Evolutionary conservation across 192 early-diverging fungal genomes (phyloP).

Genomic region (Coemansia sp.): DNA sequence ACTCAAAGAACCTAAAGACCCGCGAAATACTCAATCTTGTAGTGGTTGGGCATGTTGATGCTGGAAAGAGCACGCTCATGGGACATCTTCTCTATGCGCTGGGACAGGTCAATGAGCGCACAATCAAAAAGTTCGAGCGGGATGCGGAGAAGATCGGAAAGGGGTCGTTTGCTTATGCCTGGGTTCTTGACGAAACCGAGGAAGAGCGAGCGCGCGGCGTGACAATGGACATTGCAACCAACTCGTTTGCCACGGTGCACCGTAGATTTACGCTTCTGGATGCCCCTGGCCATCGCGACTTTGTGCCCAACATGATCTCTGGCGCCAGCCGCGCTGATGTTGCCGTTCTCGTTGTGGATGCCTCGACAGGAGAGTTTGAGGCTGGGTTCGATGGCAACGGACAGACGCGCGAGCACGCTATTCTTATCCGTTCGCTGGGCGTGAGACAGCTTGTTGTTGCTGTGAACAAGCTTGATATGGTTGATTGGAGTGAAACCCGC

Average conservation of each 20-base stretch:
- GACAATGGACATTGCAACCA: conserved; percentile 95
- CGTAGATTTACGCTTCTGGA: conserved; percentile 87
- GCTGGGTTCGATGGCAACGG: conserved; percentile 91
- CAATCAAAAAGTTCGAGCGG: conserved; percentile 82
- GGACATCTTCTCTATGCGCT: conserved; percentile 88
- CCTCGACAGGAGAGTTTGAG: conserved; percentile 89
- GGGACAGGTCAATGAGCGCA: conserved; percentile 86
- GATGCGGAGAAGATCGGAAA: conserved; percentile 95
- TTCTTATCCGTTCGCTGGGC: conserved; percentile 88
- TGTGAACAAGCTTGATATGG: conserved; percentile 93
- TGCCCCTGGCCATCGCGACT: conserved; percentile 97
- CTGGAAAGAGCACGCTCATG: conserved; percentile 96
- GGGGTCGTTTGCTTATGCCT: conserved; percentile 93
- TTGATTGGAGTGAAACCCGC: conserved; percentile 78
- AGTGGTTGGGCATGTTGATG: conserved; percentile 95
- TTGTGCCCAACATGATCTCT: conserved; percentile 99
- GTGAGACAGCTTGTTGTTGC: conserved; percentile 91
- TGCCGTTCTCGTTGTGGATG: conserved; percentile 90
- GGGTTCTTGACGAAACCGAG: conserved; percentile 96
- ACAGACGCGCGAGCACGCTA: conserved; percentile 95
- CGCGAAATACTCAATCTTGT: conserved; percentile 83
- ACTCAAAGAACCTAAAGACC: conserved; percentile 36
- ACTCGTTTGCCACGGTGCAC: conserved; percentile 78
- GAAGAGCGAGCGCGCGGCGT: conserved; percentile 89
- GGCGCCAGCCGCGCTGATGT: conserved; percentile 92